Conservation (phyloP, 306 rosid species). For the Vicia sativa region DNA sequence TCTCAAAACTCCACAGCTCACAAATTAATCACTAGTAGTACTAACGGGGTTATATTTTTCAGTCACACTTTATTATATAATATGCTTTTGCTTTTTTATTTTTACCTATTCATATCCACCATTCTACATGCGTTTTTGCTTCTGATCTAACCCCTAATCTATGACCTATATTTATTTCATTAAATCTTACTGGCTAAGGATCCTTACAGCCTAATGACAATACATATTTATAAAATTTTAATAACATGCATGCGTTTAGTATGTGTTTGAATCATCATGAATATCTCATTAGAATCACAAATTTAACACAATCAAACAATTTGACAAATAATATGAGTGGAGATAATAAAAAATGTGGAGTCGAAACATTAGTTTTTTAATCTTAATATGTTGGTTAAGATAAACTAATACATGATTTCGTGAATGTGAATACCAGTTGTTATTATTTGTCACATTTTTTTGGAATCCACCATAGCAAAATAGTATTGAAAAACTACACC, state of each 20-base stretch:
- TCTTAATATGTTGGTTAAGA: no score
- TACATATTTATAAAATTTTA: neutral
- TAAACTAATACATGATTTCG: no score
- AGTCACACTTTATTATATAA: neutral
- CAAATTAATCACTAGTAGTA: neutral
- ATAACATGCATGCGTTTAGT: neutral
- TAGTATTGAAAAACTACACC: no score
- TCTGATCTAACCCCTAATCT: neutral
- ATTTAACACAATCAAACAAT: neutral
- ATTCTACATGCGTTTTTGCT: neutral
- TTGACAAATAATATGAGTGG: neutral
- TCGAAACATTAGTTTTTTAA: no score
- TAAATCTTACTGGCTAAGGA: conserved; percentile 4
- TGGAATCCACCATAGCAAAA: no score
- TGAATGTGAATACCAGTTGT: no score
- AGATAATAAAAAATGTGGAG: neutral
- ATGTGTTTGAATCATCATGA: neutral
- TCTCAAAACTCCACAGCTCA: conserved; percentile 18
- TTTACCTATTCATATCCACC: conserved; percentile 7
- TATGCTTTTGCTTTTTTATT: conserved; percentile 13
- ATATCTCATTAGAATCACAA: neutral
- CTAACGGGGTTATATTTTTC: conserved; percentile 35
- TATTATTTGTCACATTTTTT: no score
- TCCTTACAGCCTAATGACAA: neutral
- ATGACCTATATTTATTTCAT: neutral